Evolutionary conservation across 2,329 filamentous ascomycete species (phyloP), one percentile per base, ranked within the genome.

Genomic region (Cordyceps fumosorosea): DNA sequence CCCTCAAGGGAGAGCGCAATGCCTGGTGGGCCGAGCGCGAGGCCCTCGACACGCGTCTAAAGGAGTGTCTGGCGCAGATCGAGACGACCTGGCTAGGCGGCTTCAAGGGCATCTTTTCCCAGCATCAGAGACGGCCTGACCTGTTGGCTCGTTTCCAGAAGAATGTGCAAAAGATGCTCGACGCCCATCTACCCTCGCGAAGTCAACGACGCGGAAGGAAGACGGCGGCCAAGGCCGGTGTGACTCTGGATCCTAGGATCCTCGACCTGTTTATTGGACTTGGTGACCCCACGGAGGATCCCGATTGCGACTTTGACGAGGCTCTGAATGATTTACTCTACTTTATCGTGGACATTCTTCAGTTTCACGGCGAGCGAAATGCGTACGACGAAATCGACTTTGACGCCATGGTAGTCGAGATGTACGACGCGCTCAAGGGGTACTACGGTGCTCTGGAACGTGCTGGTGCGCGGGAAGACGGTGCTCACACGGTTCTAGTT

Each of bases 311-410:
- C 65, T 82, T 96, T 24, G 93, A 98, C 65, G 93, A 98, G 69
- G 86, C 89, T 0, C 78, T 99, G n/a, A 91, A 89, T 67, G 95
- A 99, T 72, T 78, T 99, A 32, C 83, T 99, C 3, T 98, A 97
- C 76, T 98, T 98, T 71, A 90, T 98, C 1, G 88, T 99, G 6
- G 95, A 99, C 69, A 93, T 98, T 57, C 80, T 99, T 3, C 95
- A 98, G 72, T 98, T 99, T 74, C 91, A 96, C 68, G 95, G 95
- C 18, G 96, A 99, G 76, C 85, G 87, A 54, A 99, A 98, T 71
- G 95, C 96, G 0, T 97, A 97, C 74, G 95, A 99, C 68, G 95
- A 99, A 76, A 90, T 99, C 65, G 93, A 98, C 74, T 96, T 98
- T 71, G 95, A 99, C 66, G 78, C 83, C 67, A 96, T 99, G 85